Conservation (phyloP, 352 stramenopile species). For the Aphanomyces stellatus region DNA sequence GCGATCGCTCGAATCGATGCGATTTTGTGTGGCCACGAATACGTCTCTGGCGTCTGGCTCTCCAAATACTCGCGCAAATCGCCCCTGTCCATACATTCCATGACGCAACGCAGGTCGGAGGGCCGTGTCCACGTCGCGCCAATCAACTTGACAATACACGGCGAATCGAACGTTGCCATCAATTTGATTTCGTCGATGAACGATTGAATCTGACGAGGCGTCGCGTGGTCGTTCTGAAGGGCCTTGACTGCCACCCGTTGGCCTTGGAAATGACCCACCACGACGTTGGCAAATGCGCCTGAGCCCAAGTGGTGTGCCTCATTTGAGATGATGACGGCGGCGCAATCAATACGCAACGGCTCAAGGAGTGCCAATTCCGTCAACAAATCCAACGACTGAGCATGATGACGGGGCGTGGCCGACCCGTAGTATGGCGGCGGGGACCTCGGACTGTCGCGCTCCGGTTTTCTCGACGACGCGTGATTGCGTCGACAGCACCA, state of each 20-base stretch:
- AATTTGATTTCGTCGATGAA: conserved; percentile 11
- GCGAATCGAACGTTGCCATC: conserved; percentile 1
- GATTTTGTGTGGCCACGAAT: background rate
- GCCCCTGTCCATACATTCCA: background rate
- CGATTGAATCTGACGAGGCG: background rate
- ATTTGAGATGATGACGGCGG: background rate
- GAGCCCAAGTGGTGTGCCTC: conserved; percentile 33
- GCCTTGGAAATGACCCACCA: conserved; percentile 49
- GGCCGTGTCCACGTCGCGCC: background rate
- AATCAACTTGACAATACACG: background rate
- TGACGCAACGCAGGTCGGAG: background rate
- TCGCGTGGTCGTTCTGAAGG: conserved; percentile 25
- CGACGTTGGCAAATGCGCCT: conserved; percentile 56
- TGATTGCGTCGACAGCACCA: background rate
- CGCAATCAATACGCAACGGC: background rate
- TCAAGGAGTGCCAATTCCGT: background rate
- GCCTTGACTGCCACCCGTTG: conserved; percentile 54
- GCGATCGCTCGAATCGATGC: background rate
- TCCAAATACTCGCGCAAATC: background rate
- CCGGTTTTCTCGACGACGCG: background rate
- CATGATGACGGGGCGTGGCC: background rate
- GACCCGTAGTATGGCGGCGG: background rate
- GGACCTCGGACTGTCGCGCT: too few species aligned
- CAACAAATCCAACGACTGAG: background rate
- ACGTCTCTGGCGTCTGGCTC: background rate